Evolutionary conservation across 306 rosid species (phyloP).

Genomic region (Prunus davidiana): DNA sequence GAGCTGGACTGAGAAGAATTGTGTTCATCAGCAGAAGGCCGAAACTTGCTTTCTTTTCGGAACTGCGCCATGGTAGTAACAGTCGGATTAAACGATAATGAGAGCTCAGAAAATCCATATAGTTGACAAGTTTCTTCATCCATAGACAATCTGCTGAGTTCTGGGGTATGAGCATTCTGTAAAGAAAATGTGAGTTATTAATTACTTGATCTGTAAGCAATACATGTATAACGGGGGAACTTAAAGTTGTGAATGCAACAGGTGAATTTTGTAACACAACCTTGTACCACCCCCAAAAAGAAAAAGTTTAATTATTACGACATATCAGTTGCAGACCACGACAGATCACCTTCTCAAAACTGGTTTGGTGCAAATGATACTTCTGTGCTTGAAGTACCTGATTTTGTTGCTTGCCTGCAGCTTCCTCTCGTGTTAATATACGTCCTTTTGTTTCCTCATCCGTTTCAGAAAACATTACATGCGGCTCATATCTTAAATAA

Average conservation of each 20-base stretch:
- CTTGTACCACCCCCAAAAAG: no score
- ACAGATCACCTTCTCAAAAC: no score
- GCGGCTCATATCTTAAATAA: not conserved
- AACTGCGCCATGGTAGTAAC: not conserved
- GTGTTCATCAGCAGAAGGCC: conserved; percentile 18
- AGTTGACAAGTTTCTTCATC: conserved; percentile 8
- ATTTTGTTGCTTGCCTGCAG: not conserved
- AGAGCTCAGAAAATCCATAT: conserved; percentile 35
- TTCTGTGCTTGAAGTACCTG: not conserved
- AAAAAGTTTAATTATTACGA: no score
- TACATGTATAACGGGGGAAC: no score
- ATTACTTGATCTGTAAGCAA: not conserved
- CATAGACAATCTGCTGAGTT: not conserved
- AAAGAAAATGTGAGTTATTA: not conserved
- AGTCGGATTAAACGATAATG: conserved; percentile 33
- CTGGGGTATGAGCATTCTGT: conserved; percentile 11
- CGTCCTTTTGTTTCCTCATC: not conserved
- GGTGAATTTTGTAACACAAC: no score
- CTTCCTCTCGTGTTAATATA: conserved; percentile 10
- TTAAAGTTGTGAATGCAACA: not conserved
- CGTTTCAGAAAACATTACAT: conserved; percentile 1
- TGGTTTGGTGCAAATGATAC: no score
- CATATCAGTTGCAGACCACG: no score
- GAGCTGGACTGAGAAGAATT: conserved; percentile 24
- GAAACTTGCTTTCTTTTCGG: conserved; percentile 15